Evolutionary conservation across 352 stramenopile species (phyloP), one percentile per base, ranked within the genome.

Genomic region (Aphanomyces invadans): DNA sequence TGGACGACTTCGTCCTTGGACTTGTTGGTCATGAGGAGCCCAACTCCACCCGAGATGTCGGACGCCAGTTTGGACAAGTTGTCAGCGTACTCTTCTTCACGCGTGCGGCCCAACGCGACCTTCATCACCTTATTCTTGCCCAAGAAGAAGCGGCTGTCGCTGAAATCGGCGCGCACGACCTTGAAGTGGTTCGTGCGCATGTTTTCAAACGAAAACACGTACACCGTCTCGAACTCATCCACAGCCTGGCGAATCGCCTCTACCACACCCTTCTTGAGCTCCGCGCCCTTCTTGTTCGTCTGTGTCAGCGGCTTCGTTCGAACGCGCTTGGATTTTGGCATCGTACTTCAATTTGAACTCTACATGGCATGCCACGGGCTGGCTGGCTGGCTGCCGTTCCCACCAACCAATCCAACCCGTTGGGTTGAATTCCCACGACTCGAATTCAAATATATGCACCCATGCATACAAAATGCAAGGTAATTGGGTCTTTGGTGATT

Each of bases 91-190:
- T 98, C 97, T 68, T 98, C 96, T 72, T 98, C 94, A 36, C 89
- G 85, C 15, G 82, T 89, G 56, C 88, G 85, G 31, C 96, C 97
- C 17, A 99, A 78, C 12, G 96, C 96, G 53, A 99, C 87, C 77
- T 98, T 97, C 77, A 99, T 92, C 42, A 99, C 83, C 80, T 98
- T 99, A 81, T 99, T 99, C 79, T 99, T 99, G 70, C 97, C 97
- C 57, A 99, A 73, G 72, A 99, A 98, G 76, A 99, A 98, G 61
- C 89, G 86, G 71, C 82, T 92, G 66, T 97, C 90, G 33, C 90
- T 92, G 72, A 98, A 99, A 73, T 98, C 90, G 69, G 98, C 81
- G 49, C 96, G 90, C 62, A 99, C 92, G 56, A 98, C 87, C 75
- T 99, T 99, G 75, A 99, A 98, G 74, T 98, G 95, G 80, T 96